These are phyloP conservation scores for Chaetomiaceae sp. DNA, from an alignment of 2,329 filamentous ascomycete genomes.

Conservation along the genomic window DNA sequence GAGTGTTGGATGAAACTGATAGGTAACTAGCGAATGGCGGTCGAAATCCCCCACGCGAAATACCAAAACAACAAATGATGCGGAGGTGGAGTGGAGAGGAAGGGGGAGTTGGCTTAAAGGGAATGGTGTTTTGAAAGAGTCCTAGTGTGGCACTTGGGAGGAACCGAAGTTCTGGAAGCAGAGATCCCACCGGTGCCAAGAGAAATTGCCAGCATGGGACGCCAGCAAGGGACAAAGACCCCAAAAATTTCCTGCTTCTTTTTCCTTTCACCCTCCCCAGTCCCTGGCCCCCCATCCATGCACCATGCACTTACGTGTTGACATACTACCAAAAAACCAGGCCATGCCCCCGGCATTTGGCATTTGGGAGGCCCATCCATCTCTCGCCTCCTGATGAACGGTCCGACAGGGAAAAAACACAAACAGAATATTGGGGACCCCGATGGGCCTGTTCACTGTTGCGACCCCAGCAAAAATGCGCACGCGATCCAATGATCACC, in stretches of 20 bases:
- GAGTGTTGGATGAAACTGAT: slow-evolving; percentile 17
- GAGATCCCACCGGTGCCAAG: background rate
- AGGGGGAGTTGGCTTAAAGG: background rate
- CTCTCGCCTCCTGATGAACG: background rate
- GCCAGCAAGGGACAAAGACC: no score
- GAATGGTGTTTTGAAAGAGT: background rate
- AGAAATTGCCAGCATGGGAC: no score
- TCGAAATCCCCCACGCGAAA: slow-evolving; percentile 9
- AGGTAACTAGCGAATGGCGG: slow-evolving; percentile 19
- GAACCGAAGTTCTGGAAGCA: slow-evolving; percentile 11
- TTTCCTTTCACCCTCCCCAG: no score
- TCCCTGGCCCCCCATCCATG: no score
- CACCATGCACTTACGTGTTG: no score
- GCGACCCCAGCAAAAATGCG: background rate
- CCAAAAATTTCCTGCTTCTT: no score
- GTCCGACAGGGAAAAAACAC: background rate
- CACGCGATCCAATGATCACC: slow-evolving; percentile 14
- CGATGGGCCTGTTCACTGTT: background rate
- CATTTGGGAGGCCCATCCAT: no score
- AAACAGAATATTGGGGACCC: background rate
- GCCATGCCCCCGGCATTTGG: no score
- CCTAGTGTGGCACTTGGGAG: slow-evolving; percentile 3
- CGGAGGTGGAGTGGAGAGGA: background rate
- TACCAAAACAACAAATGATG: background rate
- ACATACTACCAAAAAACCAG: no score